These are phyloP conservation scores for Inga laurina DNA, from an alignment of 306 rosid species.

Conservation along the genomic window DNA sequence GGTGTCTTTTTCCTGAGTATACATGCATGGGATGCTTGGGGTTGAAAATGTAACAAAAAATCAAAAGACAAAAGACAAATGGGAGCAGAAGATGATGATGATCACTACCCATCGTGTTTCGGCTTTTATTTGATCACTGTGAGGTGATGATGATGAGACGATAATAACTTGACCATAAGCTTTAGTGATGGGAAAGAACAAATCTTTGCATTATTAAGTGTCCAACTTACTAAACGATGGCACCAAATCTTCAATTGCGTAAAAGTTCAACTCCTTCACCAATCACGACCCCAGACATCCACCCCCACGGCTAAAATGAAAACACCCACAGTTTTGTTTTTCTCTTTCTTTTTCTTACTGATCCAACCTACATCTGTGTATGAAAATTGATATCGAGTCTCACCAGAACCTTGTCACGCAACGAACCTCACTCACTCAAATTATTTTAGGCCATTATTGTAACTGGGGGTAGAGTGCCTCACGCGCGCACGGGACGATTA, in stretches of 20 bases:
- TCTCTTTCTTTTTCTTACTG: background rate
- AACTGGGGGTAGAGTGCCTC: background rate
- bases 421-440: background rate
- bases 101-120: background rate
- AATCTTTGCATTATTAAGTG: constrained; percentile 36
- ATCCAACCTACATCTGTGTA: background rate
- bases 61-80: constrained; percentile 11
- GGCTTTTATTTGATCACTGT: constrained; percentile 20
- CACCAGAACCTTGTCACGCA: background rate
- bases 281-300: background rate
- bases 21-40: background rate
- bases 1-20: background rate
- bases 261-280: constrained; percentile 33
- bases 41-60: background rate
- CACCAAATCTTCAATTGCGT: constrained; percentile 18
- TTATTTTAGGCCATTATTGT: background rate
- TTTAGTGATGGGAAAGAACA: constrained; percentile 29
- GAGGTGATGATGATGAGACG: constrained; percentile 19
- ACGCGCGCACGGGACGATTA: background rate
- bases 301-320: background rate
- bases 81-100: background rate
- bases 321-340: background rate
- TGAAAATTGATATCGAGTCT: constrained; percentile 18
- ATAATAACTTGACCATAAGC: constrained; percentile 20
- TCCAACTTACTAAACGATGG: background rate